Percentiles rank a stretch among this genome's conserved stretches.
These are phyloP conservation scores for Backusella tuberculispora DNA, from an alignment of 192 early-diverging fungal species.

Conservation along the genomic window DNA sequence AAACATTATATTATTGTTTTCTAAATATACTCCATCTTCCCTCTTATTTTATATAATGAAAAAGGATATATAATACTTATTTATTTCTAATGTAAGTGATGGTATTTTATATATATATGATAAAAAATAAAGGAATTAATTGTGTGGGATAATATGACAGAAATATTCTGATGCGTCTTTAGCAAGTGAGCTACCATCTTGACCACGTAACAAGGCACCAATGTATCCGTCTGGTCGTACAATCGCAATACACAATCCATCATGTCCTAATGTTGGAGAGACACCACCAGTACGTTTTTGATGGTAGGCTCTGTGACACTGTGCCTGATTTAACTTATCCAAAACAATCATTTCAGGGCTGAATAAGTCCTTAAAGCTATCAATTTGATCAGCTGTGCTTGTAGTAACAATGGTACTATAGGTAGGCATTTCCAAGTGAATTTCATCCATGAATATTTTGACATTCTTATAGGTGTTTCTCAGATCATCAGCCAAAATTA, in stretches of 20 bases:
- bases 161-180: conserved; percentile 1
- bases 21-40: too few relatives aligned
- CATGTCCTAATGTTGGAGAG: background rate
- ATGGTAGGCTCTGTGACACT: conserved; percentile 31
- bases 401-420: conserved; percentile 15
- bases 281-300: background rate
- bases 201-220: conserved; percentile 16
- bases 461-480: background rate
- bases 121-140: background rate
- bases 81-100: background rate
- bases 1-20: too few relatives aligned
- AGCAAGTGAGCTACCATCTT: background rate
- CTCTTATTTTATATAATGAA: too few relatives aligned
- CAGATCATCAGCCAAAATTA: conserved; percentile 28
- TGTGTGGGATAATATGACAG: background rate
- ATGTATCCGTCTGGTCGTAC: conserved; percentile 38
- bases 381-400: conserved; percentile 15
- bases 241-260: conserved; percentile 9
- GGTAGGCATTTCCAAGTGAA: background rate
- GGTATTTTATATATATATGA: background rate
- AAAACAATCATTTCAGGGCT: conserved; percentile 9
- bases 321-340: conserved; percentile 37
- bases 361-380: background rate
- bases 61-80: background rate
- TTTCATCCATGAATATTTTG: background rate